phyloP scores from a whole-genome alignment of 202 grass and related monocot species.

The Tripidium arundinaceum region DNA sequence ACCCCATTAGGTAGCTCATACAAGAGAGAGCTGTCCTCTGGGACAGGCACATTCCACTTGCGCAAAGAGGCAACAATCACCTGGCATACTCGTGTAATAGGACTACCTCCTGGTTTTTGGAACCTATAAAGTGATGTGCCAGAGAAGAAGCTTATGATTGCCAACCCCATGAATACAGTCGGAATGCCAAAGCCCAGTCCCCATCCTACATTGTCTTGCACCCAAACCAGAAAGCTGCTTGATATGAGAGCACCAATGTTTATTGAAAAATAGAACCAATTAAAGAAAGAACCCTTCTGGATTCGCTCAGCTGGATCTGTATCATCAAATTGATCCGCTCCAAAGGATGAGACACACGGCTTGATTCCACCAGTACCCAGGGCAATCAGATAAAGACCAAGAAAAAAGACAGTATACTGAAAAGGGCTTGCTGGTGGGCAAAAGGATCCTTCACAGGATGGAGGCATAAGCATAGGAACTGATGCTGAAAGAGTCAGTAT shows the following conservation, averaged over 20 bases:
- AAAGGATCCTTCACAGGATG: slow-evolving; percentile 58
- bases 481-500: slow-evolving; percentile 74
- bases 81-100: slow-evolving; percentile 71
- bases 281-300: slow-evolving; percentile 94
- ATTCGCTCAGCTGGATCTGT: slow-evolving; percentile 68
- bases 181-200: slow-evolving; percentile 83
- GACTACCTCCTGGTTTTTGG: slow-evolving; percentile 93
- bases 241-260: slow-evolving; percentile 93
- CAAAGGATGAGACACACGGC: slow-evolving; percentile 83
- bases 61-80: slow-evolving; percentile 63
- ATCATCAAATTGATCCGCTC: slow-evolving; percentile 94
- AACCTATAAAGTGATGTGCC: slow-evolving; percentile 83
- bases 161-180: slow-evolving; percentile 80
- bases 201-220: slow-evolving; percentile 92
- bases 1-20: slow-evolving; percentile 68
- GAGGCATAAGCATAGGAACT: slow-evolving; percentile 64
- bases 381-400: slow-evolving; percentile 84
- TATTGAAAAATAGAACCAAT: slow-evolving; percentile 93
- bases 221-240: slow-evolving; percentile 92
- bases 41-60: slow-evolving; percentile 58
- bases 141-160: slow-evolving; percentile 82
- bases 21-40: slow-evolving; percentile 53
- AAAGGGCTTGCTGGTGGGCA: slow-evolving; percentile 62
- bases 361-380: slow-evolving; percentile 91
- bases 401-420: slow-evolving; percentile 73